Percentiles rank a stretch among this genome's conserved stretches.
Evolutionary conservation across 2,329 filamentous ascomycete species (phyloP).

Genomic region (Aureobasidium mangrovei): DNA sequence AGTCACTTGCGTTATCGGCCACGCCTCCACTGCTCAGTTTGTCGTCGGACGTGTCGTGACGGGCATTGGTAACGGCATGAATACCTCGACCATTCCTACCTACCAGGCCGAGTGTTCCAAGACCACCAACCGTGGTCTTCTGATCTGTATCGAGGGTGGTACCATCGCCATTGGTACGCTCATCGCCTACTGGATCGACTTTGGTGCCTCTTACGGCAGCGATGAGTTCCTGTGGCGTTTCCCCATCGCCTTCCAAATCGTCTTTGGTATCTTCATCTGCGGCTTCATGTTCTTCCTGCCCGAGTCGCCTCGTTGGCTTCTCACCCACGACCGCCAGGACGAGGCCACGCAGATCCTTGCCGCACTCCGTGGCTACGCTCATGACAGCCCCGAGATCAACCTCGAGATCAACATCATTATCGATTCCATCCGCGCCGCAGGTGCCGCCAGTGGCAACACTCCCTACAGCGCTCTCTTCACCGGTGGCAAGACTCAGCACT

Average conservation of each 20-base stretch:
- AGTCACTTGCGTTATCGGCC: constrained; percentile 16
- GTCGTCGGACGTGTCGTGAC: constrained; percentile 35
- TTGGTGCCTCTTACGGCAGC: constrained; percentile 44
- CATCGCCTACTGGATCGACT: constrained; percentile 31
- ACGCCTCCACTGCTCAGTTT: constrained; percentile 26
- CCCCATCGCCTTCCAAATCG: constrained; percentile 45
- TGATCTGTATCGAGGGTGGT: constrained; percentile 29
- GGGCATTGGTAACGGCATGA: constrained; percentile 28
- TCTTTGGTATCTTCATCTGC: constrained; percentile 43
- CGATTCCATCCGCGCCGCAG: background rate
- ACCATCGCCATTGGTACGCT: constrained; percentile 28
- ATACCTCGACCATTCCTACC: constrained; percentile 33
- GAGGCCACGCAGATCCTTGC: constrained; percentile 41
- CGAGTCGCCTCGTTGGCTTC: constrained; percentile 36
- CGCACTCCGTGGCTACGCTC: constrained; percentile 39
- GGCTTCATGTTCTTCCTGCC: constrained; percentile 38
- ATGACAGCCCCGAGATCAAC: constrained; percentile 37
- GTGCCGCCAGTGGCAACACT: background rate
- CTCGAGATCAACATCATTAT: constrained; percentile 31
- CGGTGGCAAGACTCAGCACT: constrained; percentile 25
- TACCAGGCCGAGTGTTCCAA: constrained; percentile 32
- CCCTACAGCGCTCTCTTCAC: constrained; percentile 20
- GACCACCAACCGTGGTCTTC: constrained; percentile 28
- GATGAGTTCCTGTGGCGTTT: constrained; percentile 43
- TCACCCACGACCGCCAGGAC: constrained; percentile 36